Conservation (phyloP, 2,329 filamentous ascomycete species). For the Fusarium napiforme region DNA sequence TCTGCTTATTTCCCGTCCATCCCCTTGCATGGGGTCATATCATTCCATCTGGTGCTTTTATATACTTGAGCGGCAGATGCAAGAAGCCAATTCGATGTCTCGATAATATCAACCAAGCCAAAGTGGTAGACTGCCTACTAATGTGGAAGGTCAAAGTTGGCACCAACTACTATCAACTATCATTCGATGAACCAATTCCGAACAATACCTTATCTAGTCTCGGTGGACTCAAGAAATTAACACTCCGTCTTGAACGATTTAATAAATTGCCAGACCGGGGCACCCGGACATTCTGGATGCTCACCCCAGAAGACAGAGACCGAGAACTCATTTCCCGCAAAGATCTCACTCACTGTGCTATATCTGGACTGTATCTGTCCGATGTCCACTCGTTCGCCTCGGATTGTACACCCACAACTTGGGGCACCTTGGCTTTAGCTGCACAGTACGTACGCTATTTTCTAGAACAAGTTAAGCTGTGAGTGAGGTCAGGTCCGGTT, state of each 20-base stretch:
- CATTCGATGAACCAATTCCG: not conserved
- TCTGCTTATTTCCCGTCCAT: conserved; percentile 19
- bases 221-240: conserved; percentile 43
- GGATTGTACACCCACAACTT: conserved; percentile 16
- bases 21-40: conserved; percentile 26
- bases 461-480: conserved; percentile 29
- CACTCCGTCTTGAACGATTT: conserved; percentile 36
- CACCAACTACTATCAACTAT: not conserved
- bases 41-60: conserved; percentile 9
- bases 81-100: conserved; percentile 21
- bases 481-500: not conserved
- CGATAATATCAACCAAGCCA: not conserved
- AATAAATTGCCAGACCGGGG: conserved; percentile 42
- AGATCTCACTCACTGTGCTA: conserved; percentile 30
- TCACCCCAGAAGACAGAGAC: conserved; percentile 28
- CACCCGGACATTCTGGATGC: conserved; percentile 32
- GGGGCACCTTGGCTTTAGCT: conserved; percentile 11
- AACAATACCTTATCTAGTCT: conserved; percentile 26
- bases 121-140: not conserved
- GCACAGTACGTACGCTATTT: conserved; percentile 31
- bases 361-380: not conserved
- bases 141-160: not conserved
- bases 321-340: conserved; percentile 42
- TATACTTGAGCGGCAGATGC: conserved; percentile 11
- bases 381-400: conserved; percentile 19